phyloP scores from a whole-genome alignment of 441 rosid species.

The Biscutella auriculata region DNA sequence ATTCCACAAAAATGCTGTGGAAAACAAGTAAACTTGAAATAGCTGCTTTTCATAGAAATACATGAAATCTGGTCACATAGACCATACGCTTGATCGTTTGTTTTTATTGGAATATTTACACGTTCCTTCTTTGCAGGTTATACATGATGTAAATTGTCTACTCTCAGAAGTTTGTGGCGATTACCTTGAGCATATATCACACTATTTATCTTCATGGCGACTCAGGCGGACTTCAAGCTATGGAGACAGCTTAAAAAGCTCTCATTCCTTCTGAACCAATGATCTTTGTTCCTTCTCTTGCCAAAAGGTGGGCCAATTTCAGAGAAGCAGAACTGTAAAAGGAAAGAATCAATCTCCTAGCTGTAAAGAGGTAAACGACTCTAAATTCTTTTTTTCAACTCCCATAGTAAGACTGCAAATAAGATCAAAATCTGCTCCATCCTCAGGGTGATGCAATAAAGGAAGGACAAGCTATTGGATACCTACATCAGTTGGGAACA shows the following conservation, averaged over 20 bases:
- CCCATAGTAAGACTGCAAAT: not conserved
- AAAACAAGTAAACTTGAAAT: slow-evolving; percentile 1
- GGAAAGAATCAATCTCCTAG: slow-evolving; percentile 61
- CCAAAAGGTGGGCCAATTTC: slow-evolving; percentile 72
- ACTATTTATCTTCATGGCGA: slow-evolving; percentile 60
- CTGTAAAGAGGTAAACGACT: slow-evolving; percentile 55
- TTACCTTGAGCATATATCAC: slow-evolving; percentile 49
- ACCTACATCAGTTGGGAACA: slow-evolving; percentile 63
- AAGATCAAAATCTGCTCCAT: not conserved
- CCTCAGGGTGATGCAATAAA: slow-evolving; percentile 67
- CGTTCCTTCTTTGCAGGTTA: slow-evolving; percentile 54
- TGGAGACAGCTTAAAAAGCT: too few species aligned
- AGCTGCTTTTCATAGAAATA: not conserved
- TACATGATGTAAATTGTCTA: slow-evolving; percentile 65
- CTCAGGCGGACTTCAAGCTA: too few species aligned
- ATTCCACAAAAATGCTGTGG: not conserved
- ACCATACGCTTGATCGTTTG: not conserved
- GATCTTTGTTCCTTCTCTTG: slow-evolving; percentile 1
- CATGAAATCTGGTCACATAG: not conserved
- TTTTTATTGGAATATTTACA: slow-evolving; percentile 16
- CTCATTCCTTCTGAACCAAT: too few species aligned
- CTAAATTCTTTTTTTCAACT: not conserved
- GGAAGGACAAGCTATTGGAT: slow-evolving; percentile 87
- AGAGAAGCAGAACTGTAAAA: slow-evolving; percentile 59
- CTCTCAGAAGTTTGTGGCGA: slow-evolving; percentile 55